These are phyloP conservation scores for Inonotus hispidus DNA, from an alignment of 1,284 basidiomycete genomes.

Conservation along the genomic window DNA sequence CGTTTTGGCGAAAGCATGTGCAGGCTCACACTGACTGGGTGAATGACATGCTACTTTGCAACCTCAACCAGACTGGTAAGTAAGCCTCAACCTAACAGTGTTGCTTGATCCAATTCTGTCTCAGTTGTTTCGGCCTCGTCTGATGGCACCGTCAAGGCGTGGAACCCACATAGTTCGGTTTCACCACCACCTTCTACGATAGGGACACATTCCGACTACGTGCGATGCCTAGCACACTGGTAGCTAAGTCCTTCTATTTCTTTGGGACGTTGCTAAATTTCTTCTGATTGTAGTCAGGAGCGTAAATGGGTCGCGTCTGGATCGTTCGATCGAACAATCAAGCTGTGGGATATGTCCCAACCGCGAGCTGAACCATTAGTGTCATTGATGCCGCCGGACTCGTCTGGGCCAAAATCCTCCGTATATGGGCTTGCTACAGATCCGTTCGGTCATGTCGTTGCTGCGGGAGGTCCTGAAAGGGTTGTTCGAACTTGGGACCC, in stretches of 20 bases:
- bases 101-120: constrained; percentile 1
- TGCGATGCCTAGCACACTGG: constrained; percentile 79
- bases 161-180: constrained; percentile 76
- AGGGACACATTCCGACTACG: constrained; percentile 91
- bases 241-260: constrained; percentile 28
- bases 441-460: constrained; percentile 75
- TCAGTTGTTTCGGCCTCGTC: constrained; percentile 91
- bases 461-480: constrained; percentile 87
- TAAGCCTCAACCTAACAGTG: constrained; percentile 5
- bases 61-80: constrained; percentile 84
- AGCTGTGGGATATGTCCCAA: constrained; percentile 85
- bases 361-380: constrained; percentile 40
- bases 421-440: constrained; percentile 79
- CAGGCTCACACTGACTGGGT: constrained; percentile 95
- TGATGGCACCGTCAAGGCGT: constrained; percentile 91
- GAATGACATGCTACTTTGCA: constrained; percentile 91
- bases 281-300: constrained; percentile 45
- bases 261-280: neutral
- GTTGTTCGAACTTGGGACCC: constrained; percentile 94
- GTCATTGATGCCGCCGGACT: constrained; percentile 57
- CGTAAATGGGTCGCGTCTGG: constrained; percentile 89
- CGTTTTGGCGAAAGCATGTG: constrained; percentile 74
- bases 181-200: constrained; percentile 60
- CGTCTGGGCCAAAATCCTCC: constrained; percentile 64
- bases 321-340: constrained; percentile 90